phyloP scores from a whole-genome alignment of 208 protist species.

The Spongospora subterranea region DNA sequence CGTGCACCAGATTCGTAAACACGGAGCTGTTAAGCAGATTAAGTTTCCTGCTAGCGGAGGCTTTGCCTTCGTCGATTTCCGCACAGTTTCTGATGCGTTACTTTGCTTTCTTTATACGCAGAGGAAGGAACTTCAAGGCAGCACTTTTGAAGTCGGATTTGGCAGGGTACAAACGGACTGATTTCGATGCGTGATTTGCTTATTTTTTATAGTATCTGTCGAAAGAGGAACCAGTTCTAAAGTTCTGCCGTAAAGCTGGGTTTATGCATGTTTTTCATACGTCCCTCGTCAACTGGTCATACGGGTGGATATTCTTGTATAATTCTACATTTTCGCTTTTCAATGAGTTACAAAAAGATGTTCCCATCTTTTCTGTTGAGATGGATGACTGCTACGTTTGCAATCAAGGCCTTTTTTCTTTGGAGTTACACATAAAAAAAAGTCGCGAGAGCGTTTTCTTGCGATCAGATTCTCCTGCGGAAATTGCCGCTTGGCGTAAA shows the following conservation, averaged over 20 bases:
- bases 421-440: neutral
- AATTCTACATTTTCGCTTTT: neutral
- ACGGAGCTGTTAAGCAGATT: constrained; percentile 29
- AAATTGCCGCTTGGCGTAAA: neutral
- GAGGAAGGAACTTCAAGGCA: neutral
- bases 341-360: constrained; percentile 22
- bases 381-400: neutral
- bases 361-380: constrained; percentile 7
- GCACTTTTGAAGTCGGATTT: constrained; percentile 22
- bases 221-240: neutral
- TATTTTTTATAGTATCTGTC: neutral
- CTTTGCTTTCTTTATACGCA: constrained; percentile 23
- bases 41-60: neutral
- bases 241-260: neutral
- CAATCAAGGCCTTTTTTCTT: neutral
- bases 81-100: constrained; percentile 18
- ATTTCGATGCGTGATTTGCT: no score
- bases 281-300: neutral
- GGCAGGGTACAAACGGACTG: neutral
- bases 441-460: neutral
- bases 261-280: constrained; percentile 46
- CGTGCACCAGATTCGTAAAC: neutral
- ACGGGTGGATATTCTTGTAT: constrained; percentile 10
- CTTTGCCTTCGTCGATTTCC: constrained; percentile 16
- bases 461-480: neutral